Percentiles rank a stretch among this genome's conserved stretches.
Conservation (phyloP, 2,329 filamentous ascomycete species). For the Fusarium subtropicale region DNA sequence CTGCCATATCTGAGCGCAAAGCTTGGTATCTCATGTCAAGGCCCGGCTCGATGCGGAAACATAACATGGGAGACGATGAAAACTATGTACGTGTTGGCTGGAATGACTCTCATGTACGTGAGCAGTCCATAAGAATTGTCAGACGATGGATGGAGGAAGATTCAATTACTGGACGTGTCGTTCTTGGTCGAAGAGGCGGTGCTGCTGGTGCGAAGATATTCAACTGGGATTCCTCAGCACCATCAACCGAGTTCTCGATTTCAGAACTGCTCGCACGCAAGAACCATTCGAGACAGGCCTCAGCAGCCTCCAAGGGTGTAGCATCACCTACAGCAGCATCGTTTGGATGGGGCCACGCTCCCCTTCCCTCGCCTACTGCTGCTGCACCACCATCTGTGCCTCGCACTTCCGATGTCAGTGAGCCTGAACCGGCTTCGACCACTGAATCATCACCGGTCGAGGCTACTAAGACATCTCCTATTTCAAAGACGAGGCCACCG, state of each 20-base stretch:
- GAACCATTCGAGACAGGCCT: slow-evolving; percentile 45
- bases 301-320: slow-evolving; percentile 36
- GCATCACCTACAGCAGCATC: slow-evolving; percentile 46
- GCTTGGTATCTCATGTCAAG: slow-evolving; percentile 74
- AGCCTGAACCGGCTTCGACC: slow-evolving; percentile 24
- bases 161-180: slow-evolving; percentile 64
- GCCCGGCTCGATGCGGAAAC: slow-evolving; percentile 67
- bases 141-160: slow-evolving; percentile 75
- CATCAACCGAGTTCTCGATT: slow-evolving; percentile 64
- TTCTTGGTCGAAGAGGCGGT: slow-evolving; percentile 53
- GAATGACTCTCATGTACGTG: slow-evolving; percentile 64
- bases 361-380: slow-evolving; percentile 32
- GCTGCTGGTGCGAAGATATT: slow-evolving; percentile 64
- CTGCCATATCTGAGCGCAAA: slow-evolving; percentile 68
- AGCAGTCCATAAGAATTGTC: slow-evolving; percentile 68
- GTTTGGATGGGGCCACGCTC: slow-evolving; percentile 50
- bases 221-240: slow-evolving; percentile 69
- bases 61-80: slow-evolving; percentile 68
- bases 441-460: slow-evolving; percentile 21
- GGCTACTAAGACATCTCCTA: slow-evolving; percentile 19
- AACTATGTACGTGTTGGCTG: slow-evolving; percentile 70
- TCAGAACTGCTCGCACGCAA: slow-evolving; percentile 50
- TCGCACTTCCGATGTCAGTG: slow-evolving; percentile 19
- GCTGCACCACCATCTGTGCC: slow-evolving; percentile 31
- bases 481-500: neutral